Evolutionary conservation across 2,329 filamentous ascomycete species (phyloP), one percentile per base, ranked within the genome.

Genomic region (Aspergillus hortae): DNA sequence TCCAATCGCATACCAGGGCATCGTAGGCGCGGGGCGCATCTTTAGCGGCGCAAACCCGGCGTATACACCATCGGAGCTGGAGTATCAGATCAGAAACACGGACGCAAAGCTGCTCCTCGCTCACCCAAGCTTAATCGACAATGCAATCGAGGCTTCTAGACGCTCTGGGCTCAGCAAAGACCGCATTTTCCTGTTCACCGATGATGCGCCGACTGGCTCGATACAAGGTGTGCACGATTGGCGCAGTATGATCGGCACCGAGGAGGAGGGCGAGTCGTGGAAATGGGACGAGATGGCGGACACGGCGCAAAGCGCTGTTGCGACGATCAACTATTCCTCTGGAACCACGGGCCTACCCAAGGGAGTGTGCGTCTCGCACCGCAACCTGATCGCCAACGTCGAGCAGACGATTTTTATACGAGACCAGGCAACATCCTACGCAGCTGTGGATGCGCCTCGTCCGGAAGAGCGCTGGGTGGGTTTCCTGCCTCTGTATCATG

Each of bases 361-460:
- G 48, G 52, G 52, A 4, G 52, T 54, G 15, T 54, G 52, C 11
- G 41, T 48, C 44, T 54, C 52, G 17, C 52, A 54, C 19, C 23
- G 12, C 15, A 54, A 54, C n/a, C 48, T 54, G 15, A 42, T 54
- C 36, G 48, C 52, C 11, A 54, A 54, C 25, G 52, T 48, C 17
- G 48, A 51, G n/a, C 52, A 54, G 48, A 51, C 44, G 7, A 48
- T 51, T 17, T 54, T 54, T 41, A 54, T 54, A 44, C 52, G 48
- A 11, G 52, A 54, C 19, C 47, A 17, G 15, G 48, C 17, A 5
- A 25, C 33, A 1, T 14, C 32, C 2, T 49, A 51, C 30, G 48
- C 23, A 12, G 21, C 43, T 12, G 44, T 46, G 6, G 42, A 30
- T 14, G 52, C 52, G 4, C 43, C 44, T 25, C 48, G 52, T 5